These are phyloP conservation scores for Epichloe aotearoae DNA, from an alignment of 2,329 filamentous ascomycete species.

Conservation along the genomic window DNA sequence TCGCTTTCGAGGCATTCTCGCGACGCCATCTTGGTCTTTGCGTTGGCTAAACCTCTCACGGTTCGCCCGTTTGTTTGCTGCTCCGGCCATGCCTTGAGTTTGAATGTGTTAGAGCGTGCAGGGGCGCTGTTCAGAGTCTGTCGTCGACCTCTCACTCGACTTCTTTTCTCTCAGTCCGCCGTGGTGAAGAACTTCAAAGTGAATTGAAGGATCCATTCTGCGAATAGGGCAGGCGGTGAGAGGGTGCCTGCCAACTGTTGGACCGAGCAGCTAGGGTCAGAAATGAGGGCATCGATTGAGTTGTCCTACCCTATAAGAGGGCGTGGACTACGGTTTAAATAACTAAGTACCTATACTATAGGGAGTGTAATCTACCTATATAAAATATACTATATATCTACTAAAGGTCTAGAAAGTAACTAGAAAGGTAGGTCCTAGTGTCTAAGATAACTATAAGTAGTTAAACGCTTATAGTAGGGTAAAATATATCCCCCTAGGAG, in stretches of 20 bases:
- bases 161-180: background rate
- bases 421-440: too few relatives aligned
- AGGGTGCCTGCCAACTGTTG: background rate
- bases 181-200: background rate
- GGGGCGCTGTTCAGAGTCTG: background rate
- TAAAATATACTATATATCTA: too few relatives aligned
- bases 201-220: background rate
- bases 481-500: too few relatives aligned
- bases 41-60: constrained; percentile 51
- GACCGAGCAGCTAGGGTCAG: too few relatives aligned
- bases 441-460: too few relatives aligned
- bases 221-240: constrained; percentile 9
- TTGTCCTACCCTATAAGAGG: too few relatives aligned
- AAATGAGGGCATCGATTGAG: too few relatives aligned
- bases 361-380: too few relatives aligned
- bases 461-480: too few relatives aligned
- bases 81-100: constrained; percentile 13
- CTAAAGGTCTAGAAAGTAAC: too few relatives aligned
- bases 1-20: constrained; percentile 76
- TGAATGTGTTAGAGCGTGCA: background rate
- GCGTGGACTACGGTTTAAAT: too few relatives aligned
- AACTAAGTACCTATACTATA: too few relatives aligned
- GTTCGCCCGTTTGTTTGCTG: constrained; percentile 45
- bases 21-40: constrained; percentile 35
- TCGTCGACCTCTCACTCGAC: background rate